phyloP scores from a whole-genome alignment of 345 rosid species.

The Arabis alpina region DNA sequence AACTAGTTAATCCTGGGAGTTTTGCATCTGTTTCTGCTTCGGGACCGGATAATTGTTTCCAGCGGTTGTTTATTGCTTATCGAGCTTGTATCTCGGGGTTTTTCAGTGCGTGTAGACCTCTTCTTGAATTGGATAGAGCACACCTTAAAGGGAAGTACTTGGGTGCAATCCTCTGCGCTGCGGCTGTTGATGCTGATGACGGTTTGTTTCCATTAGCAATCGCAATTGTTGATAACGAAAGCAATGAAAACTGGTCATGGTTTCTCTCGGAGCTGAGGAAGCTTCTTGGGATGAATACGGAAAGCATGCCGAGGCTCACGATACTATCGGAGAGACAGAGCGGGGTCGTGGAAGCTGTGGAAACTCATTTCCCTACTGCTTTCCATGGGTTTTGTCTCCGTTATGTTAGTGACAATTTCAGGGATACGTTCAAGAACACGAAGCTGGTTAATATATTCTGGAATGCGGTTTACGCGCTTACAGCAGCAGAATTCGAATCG shows the following conservation, averaged over 20 bases:
- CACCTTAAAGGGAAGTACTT: conserved; percentile 93
- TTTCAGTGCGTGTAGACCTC: conserved; percentile 90
- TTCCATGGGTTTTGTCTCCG: conserved; percentile 95
- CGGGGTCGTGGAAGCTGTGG: conserved; percentile 90
- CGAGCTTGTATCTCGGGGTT: conserved; percentile 94
- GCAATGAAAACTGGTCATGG: conserved; percentile 97
- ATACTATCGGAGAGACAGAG: conserved; percentile 90
- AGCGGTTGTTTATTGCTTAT: conserved; percentile 85
- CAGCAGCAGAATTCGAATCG: conserved; percentile 76
- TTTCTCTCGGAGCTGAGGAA: conserved; percentile 93
- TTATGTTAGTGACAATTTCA: conserved; percentile 82
- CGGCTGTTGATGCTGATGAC: conserved; percentile 91
- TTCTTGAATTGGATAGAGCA: conserved; percentile 88
- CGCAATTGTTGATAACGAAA: conserved; percentile 81
- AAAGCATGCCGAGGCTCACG: conserved; percentile 96
- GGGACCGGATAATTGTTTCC: conserved; percentile 92
- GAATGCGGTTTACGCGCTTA: conserved; percentile 95
- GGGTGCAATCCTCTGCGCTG: conserved; percentile 87
- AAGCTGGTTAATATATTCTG: conserved; percentile 93
- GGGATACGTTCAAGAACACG: conserved; percentile 92
- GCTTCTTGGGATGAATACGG: conserved; percentile 92
- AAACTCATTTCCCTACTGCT: conserved; percentile 95
- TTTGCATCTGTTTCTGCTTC: conserved; percentile 84
- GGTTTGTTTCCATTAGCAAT: conserved; percentile 89
- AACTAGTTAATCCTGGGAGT: conserved; percentile 85